Evolutionary conservation across 352 stramenopile genomes (phyloP), one percentile per base, ranked within the genome.

Genomic region (Thraustochytrium striatum): DNA sequence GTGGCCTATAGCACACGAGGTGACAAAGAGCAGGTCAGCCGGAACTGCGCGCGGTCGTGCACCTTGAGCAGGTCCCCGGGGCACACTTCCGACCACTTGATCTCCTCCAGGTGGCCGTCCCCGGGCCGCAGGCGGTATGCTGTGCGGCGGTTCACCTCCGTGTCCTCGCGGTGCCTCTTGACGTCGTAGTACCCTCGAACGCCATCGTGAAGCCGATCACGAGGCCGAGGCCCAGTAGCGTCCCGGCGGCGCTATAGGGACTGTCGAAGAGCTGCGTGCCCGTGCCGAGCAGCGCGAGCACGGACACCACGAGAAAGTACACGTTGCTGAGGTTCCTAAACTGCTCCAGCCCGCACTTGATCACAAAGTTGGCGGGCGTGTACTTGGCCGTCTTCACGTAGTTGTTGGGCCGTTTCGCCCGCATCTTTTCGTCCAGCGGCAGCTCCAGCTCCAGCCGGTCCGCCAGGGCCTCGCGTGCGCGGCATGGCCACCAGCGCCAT

Each of bases 241-340:
- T 80, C 21, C 70, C 70, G 2, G 32, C 53, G 16, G 83, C 39
- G 79, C 80, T 30, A 88, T 72, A 19, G 2, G 86, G 83, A 16
- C 62, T 85, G 21, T 84, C 57, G 59, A 87, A 90, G 19, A 86
- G 50, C 19, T 38, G 50, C 1, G 86, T 89, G 47, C 86, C 88
- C 25, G 78, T 86, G 3, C 85, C 85, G 44, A 90, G 88, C 11
- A 96, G 78, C 81, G 96, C 94, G 28, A 97, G 86, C 3, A 97
- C 79, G 28, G 90, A 94, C 57, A 97, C 97, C 72, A 96, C 85
- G 57, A 97, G 86, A 68, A 97, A 97, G 82, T 96, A 97, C 44
- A 96, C 91, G 81, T 97, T 97, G 19, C 92, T 92, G 25, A 96
- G 85, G 21, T 92, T 89, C 39, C 91, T 87, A 82, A 97, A 97